Percentiles rank a stretch among this genome's conserved stretches.
phyloP scores from a whole-genome alignment of 257 asterid species.

The Solanum gracilifrons region DNA sequence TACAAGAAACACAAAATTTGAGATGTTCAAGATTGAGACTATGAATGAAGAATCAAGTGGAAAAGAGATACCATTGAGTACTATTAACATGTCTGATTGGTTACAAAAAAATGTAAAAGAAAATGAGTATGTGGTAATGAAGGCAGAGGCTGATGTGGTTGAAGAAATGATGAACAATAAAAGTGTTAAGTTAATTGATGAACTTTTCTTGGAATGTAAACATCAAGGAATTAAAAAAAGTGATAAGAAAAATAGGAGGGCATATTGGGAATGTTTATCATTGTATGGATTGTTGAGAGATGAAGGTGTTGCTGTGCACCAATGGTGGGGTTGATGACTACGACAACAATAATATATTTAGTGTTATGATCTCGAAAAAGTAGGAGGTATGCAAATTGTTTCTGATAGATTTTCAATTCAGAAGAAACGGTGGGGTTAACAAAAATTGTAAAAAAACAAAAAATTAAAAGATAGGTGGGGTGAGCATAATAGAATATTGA shows the following conservation, averaged over 20 bases:
- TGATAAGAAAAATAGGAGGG: constrained; percentile 33
- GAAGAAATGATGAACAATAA: constrained; percentile 51
- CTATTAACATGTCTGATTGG: constrained; percentile 38
- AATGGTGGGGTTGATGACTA: constrained; percentile 59
- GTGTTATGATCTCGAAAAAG: background rate
- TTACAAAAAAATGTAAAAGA: constrained; percentile 34
- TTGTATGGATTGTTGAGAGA: constrained; percentile 73
- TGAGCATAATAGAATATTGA: background rate
- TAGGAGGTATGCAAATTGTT: rapidly evolving
- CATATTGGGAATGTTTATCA: constrained; percentile 83
- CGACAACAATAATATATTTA: background rate
- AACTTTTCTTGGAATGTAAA: constrained; percentile 67
- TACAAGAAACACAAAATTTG: constrained; percentile 25
- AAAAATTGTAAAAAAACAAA: background rate
- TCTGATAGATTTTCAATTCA: background rate
- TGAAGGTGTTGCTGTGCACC: constrained; percentile 76
- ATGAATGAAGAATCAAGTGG: constrained; percentile 1
- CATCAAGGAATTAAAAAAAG: constrained; percentile 37
- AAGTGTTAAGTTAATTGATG: constrained; percentile 50
- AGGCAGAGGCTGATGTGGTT: constrained; percentile 73
- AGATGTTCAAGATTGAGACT: constrained; percentile 24
- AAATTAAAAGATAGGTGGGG: background rate
- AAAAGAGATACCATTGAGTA: background rate
- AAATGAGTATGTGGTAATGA: constrained; percentile 77
- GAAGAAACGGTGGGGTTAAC: constrained; percentile 39